Conservation (phyloP, 345 rosid species). For the thale cress (Arabidopsis thaliana) region TAIR10.1 NC_003070.9:27089501-27090000, state of each 20-base stretch:
- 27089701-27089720: background rate
- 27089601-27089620: background rate
- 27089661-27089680: background rate
- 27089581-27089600: no score
- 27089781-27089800: background rate
- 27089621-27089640: background rate
- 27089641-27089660: background rate
- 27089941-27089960: slow-evolving; percentile 19
- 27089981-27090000: background rate
- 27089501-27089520: background rate
- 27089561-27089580: background rate
- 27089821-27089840: background rate
- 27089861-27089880: background rate
- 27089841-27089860: no score
- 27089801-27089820: background rate
- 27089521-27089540: background rate
- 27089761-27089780: no score
- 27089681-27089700: background rate
- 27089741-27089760: background rate
- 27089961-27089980: slow-evolving; percentile 7
- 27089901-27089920: slow-evolving; percentile 1
- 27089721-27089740: background rate
- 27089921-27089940: background rate
- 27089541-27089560: background rate
- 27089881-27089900: background rate